These are phyloP conservation scores for Vaccinium myrtillus DNA, from an alignment of 148 eudicot species.

Conservation along the genomic window DNA sequence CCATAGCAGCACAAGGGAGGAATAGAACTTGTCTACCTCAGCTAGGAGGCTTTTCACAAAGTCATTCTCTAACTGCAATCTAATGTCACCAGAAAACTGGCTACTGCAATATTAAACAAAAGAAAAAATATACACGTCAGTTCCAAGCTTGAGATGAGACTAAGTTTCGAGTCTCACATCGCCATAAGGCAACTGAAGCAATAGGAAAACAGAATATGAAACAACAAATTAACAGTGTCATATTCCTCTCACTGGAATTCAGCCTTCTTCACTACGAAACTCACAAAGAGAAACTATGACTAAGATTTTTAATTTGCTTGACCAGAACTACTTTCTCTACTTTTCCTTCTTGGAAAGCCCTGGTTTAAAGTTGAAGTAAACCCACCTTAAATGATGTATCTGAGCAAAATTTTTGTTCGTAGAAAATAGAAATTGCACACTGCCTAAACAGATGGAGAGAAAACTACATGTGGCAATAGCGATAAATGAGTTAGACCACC, in stretches of 20 bases:
- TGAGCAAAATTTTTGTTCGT: not conserved
- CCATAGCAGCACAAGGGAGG: conserved; percentile 11
- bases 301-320: not conserved
- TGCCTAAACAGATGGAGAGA: not conserved
- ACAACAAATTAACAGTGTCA: not conserved
- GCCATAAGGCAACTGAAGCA: not conserved
- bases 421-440: not conserved
- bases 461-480: not conserved
- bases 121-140: conserved; percentile 4
- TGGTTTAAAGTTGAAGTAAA: not conserved
- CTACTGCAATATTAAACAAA: conserved; percentile 52
- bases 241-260: not conserved
- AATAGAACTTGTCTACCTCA: conserved; percentile 50
- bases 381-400: not conserved
- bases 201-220: not conserved
- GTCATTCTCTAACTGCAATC: conserved; percentile 73
- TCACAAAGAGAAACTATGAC: not conserved
- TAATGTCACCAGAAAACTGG: conserved; percentile 76
- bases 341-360: not conserved
- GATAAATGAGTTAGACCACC: not conserved
- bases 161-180: not conserved
- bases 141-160: not conserved
- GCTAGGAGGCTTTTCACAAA: conserved; percentile 76
- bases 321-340: not conserved
- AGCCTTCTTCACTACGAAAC: not conserved